These are phyloP conservation scores for Chaetomium sp. DNA, from an alignment of 2,329 filamentous ascomycete species.

Conservation along the genomic window DNA sequence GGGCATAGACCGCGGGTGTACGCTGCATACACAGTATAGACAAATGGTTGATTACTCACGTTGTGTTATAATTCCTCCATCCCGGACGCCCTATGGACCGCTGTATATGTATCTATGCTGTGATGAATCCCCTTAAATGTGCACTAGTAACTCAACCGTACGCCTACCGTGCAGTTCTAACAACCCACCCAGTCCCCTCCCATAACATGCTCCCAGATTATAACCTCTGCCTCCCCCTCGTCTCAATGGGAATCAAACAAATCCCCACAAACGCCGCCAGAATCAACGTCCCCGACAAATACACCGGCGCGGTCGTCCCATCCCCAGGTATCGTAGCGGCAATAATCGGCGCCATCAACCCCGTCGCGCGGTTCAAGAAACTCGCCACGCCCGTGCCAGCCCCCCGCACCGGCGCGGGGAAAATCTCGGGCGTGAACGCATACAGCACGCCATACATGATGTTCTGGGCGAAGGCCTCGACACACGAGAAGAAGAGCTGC, in stretches of 20 bases:
- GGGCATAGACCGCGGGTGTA: slow-evolving; percentile 19
- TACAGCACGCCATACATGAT: slow-evolving; percentile 74
- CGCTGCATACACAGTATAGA: neutral
- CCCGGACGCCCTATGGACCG: no score
- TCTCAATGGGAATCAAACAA: slow-evolving; percentile 57
- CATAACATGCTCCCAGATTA: slow-evolving; percentile 25
- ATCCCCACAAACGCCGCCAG: slow-evolving; percentile 54
- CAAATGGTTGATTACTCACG: neutral
- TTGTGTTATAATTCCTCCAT: no score
- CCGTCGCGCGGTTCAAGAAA: slow-evolving; percentile 62
- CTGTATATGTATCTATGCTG: no score
- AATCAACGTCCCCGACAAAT: slow-evolving; percentile 50
- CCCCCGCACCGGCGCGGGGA: slow-evolving; percentile 64
- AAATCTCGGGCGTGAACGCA: slow-evolving; percentile 71
- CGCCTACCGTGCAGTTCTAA: no score
- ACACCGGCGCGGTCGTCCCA: slow-evolving; percentile 51
- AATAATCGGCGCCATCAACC: slow-evolving; percentile 62
- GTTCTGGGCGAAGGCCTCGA: slow-evolving; percentile 66
- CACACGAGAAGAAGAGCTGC: slow-evolving; percentile 60
- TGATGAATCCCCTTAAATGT: no score
- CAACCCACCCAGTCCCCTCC: neutral
- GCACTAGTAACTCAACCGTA: no score
- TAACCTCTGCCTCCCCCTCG: slow-evolving; percentile 51
- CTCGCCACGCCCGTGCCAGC: slow-evolving; percentile 67
- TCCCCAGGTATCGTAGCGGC: slow-evolving; percentile 55